Conservation (phyloP, 495 filamentous ascomycete genomes). For the Lophiotrema nucula region DNA sequence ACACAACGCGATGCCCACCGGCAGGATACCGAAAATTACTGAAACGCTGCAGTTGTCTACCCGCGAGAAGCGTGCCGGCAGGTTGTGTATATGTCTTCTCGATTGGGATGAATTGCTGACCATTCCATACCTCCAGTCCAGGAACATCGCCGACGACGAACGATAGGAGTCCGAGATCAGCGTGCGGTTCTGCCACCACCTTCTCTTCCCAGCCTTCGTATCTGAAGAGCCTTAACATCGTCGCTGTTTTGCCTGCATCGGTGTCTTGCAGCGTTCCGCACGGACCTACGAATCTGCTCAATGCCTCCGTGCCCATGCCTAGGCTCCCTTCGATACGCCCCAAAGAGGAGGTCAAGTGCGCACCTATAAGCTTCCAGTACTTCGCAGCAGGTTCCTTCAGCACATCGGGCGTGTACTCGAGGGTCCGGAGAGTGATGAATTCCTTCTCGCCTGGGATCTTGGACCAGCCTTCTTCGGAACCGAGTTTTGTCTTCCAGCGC, state of each 20-base stretch:
- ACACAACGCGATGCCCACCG: slow-evolving; percentile 27
- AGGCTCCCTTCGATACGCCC: slow-evolving; percentile 9
- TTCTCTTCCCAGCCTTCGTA: slow-evolving; percentile 30
- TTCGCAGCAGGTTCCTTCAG: slow-evolving; percentile 21
- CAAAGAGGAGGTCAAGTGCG: slow-evolving; percentile 12
- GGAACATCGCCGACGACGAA: slow-evolving; percentile 27
- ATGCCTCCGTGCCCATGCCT: not conserved
- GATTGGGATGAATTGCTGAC: slow-evolving; percentile 3
- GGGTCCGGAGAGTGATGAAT: slow-evolving; percentile 33
- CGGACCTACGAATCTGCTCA: slow-evolving; percentile 20
- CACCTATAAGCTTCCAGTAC: slow-evolving; percentile 26
- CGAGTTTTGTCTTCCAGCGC: slow-evolving; percentile 23
- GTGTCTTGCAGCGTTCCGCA: slow-evolving; percentile 12
- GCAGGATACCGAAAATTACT: slow-evolving; percentile 22
- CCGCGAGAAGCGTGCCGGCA: slow-evolving; percentile 18
- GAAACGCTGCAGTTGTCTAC: slow-evolving; percentile 23
- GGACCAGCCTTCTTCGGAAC: slow-evolving; percentile 32
- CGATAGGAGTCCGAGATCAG: slow-evolving; percentile 29
- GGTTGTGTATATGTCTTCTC: slow-evolving; percentile 16
- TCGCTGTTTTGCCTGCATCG: slow-evolving; percentile 21
- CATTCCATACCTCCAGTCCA: slow-evolving; percentile 34
- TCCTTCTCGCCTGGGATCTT: slow-evolving; percentile 36
- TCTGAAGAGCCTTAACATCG: slow-evolving; percentile 31
- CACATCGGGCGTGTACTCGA: slow-evolving; percentile 29
- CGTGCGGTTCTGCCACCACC: slow-evolving; percentile 30